Percentiles rank a stretch among this genome's conserved stretches.
These are phyloP conservation scores for Tothia fuscella DNA, from an alignment of 2,329 filamentous ascomycete species.

Conservation along the genomic window DNA sequence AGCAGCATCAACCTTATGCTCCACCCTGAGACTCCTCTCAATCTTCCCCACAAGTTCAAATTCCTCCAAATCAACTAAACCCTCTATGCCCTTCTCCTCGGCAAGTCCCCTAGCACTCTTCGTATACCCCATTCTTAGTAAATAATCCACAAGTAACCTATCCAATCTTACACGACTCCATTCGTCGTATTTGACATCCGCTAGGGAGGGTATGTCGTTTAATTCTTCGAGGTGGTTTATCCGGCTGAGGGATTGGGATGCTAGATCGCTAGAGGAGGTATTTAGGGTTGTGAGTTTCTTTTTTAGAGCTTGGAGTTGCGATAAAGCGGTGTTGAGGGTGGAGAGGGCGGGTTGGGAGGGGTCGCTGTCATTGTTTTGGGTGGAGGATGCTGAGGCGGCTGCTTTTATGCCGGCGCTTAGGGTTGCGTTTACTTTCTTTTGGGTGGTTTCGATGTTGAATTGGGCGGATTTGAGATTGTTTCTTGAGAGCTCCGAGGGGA, in stretches of 20 bases:
- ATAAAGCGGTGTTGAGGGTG: conserved; percentile 73
- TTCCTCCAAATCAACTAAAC: conserved; percentile 73
- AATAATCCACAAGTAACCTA: conserved; percentile 80
- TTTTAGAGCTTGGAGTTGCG: conserved; percentile 74
- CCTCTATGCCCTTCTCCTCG: conserved; percentile 59
- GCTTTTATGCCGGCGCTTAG: conserved; percentile 46
- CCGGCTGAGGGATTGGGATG: conserved; percentile 37
- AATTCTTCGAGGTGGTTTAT: conserved; percentile 72
- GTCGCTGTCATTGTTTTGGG: not conserved
- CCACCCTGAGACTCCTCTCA: conserved; percentile 54
- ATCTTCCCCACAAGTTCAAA: conserved; percentile 76
- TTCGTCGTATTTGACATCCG: conserved; percentile 85
- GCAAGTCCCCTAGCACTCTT: conserved; percentile 67
- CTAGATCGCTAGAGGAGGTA: conserved; percentile 25
- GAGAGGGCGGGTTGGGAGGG: conserved; percentile 44
- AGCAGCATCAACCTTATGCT: conserved; percentile 62
- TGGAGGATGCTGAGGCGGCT: conserved; percentile 46
- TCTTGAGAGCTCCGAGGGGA: conserved; percentile 83
- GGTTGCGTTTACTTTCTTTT: conserved; percentile 46
- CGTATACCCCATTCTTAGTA: conserved; percentile 72
- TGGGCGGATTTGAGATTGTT: conserved; percentile 88
- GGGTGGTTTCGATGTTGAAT: conserved; percentile 62
- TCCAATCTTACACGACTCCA: conserved; percentile 79
- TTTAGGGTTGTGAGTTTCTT: conserved; percentile 69
- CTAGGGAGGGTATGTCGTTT: conserved; percentile 65